Evolutionary conservation across 176 grass and related monocot species (phyloP), one percentile per base, ranked within the genome.

Genomic region (Carex myosuroides): DNA sequence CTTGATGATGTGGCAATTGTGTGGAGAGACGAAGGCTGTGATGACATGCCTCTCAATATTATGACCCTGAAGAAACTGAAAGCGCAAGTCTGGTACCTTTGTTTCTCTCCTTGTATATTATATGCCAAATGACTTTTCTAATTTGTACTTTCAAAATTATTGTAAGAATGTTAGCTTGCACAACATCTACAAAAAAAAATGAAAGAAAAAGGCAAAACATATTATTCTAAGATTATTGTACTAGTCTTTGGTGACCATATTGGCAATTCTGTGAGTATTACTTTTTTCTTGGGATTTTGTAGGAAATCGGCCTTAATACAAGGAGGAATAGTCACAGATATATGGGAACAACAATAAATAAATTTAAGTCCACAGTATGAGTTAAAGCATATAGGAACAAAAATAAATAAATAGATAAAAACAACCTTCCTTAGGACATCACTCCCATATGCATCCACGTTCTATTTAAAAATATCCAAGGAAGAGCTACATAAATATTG

Each of bases 11-110:
- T 41, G 11, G 86, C 90, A 68, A 85, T 98, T 64, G 71, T 95
- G 20, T 98, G 92, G 95, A 91, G 88, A 80, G 95, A 98, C 3
- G 95, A 98, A 85, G 91, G 91, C 42, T 88, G 82, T 85, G 92
- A 95, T 85, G 81, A 81, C 13, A 84, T 86, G 44, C 80, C 91
- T 82, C 83, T 98, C 11, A 92, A 93, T 84, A 76, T 70, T 52
- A 79, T 95, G 84, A 90, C 91, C 56, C n/a, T 98, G 1, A 89
- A 92, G 85, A 92, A 98, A 64, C 10, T 98, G 73, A 87, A 87
- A 86, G 84, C 84, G 41, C 65, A 91, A 89, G 93, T 98, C 55
- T 93, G 95, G 95, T 98, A 97, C 84, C 46, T 76, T 32, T 14
- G 13, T 55, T 76, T 76, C 22, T 76, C 13, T 54, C 41, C 30